A percentile compares a stretch with the other conserved stretches of the same genome.
Conservation (phyloP, 73 alveolate species). For the Tetrahymena elliotti region DNA sequence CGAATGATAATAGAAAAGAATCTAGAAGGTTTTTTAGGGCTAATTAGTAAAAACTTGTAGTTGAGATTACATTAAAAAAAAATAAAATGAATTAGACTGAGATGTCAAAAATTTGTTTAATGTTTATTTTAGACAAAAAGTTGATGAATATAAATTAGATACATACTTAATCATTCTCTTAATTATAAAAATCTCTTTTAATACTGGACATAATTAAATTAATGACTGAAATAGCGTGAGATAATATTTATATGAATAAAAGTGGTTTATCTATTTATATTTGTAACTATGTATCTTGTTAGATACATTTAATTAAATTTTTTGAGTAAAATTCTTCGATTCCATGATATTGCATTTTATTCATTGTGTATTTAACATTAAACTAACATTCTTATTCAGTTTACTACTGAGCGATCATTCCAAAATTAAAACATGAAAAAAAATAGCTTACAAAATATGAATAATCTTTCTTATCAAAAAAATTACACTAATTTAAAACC, state of each 20-base stretch:
- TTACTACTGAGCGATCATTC: neutral
- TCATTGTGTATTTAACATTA: neutral
- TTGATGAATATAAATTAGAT: neutral
- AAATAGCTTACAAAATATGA: neutral
- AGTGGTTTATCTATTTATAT: neutral
- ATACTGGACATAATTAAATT: neutral
- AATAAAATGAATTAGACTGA: neutral
- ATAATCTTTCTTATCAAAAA: too few relatives aligned
- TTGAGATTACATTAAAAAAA: neutral
- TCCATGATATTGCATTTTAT: too few relatives aligned
- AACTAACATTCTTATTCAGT: neutral
- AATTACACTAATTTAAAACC: neutral
- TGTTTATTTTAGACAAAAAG: neutral
- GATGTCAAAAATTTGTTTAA: neutral
- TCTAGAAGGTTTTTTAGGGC: neutral
- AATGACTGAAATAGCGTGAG: neutral
- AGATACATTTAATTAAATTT: too few relatives aligned
- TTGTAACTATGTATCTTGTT: too few relatives aligned
- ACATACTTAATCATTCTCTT: neutral
- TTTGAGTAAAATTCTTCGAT: neutral
- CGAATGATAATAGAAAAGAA: too few relatives aligned
- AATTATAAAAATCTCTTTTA: neutral
- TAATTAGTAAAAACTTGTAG: neutral
- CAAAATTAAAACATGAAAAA: too few relatives aligned
- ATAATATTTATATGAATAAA: too few relatives aligned